Conservation (phyloP, 371 early-diverging fungal genomes). For the Gilbertella persicaria region DNA sequence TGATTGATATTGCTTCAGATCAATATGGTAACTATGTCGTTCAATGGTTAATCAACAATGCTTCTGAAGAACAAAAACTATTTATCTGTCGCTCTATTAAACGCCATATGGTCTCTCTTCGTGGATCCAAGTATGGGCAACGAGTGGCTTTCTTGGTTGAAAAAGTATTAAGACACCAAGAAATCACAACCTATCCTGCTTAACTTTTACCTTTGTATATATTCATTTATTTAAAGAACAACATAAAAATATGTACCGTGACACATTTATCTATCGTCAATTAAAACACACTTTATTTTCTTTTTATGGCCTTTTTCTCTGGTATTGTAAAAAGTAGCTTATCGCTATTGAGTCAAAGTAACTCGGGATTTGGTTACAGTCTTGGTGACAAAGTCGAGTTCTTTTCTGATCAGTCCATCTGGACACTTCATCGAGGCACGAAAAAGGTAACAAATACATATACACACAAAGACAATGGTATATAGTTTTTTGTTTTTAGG, state of each 20-base stretch:
- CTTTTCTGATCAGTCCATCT: slow-evolving; percentile 67
- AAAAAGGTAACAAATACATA: slow-evolving; percentile 56
- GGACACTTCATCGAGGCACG: slow-evolving; percentile 80
- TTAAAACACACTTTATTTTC: too few species aligned
- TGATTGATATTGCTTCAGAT: slow-evolving; percentile 64
- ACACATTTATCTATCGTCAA: too few species aligned
- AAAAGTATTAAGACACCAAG: slow-evolving; percentile 34
- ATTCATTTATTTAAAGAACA: too few species aligned
- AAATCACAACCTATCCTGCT: slow-evolving; percentile 36
- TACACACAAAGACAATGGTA: neutral
- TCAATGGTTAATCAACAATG: slow-evolving; percentile 59
- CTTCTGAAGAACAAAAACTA: slow-evolving; percentile 62
- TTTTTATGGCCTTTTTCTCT: slow-evolving; percentile 52
- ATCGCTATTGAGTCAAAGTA: slow-evolving; percentile 72
- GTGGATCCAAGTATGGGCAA: slow-evolving; percentile 79
- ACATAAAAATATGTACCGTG: too few species aligned
- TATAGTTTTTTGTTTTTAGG: slow-evolving; percentile 39
- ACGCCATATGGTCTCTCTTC: slow-evolving; percentile 70
- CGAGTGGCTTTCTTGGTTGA: slow-evolving; percentile 80
- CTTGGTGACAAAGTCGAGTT: slow-evolving; percentile 71
- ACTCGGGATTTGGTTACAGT: slow-evolving; percentile 74
- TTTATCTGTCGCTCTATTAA: slow-evolving; percentile 63
- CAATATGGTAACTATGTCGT: slow-evolving; percentile 92
- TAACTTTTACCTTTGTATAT: too few species aligned
- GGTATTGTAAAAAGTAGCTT: slow-evolving; percentile 70